Evolutionary conservation across 345 rosid species (phyloP), one percentile per base, ranked within the genome.

Genomic region (Eutrema yunnanense): DNA sequence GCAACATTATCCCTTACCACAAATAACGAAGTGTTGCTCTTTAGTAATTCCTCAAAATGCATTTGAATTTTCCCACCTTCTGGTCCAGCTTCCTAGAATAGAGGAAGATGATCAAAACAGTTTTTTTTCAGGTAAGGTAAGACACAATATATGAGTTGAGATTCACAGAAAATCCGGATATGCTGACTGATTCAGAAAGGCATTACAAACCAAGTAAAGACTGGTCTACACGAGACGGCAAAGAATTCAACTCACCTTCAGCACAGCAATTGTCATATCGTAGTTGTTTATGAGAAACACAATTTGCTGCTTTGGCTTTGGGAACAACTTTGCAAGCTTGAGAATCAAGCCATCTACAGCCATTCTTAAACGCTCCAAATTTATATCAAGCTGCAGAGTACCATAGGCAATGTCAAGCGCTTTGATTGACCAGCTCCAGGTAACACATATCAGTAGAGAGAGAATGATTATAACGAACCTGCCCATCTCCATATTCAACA

Each of bases 241-340:
- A 16, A 26, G 44, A 22, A 65, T 16, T 29, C 47, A 70, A 57
- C 74, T 77, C 78, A 92, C 99, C 99, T 95, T 95, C 70, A 95
- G 80, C 6, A 92, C 97, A 29, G 98, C 82, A 68, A 95, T 92
- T 29, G 96, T 90, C 99, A 95, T 88, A 71, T 95, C 99, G 37
- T 92, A 90, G 82, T 95, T 95, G 84, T 95, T 95, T 54, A 92
- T 88, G 61, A 95, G 90, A 77, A 95, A 95, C 79, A 92, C 96
- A 60, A 79, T 88, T 71, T 90, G 96, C 40, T 69, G 89, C 74
- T 92, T 95, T 51, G 89, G 84, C 73, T 69, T 90, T 34, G 90
- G 78, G 81, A 92, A 95, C 62, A 78, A 72, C 69, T 67, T 87
- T 36, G 99, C 98, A 49, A 95, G 94, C 84, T 88, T 95, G 70